Evolutionary conservation across 345 rosid species (phyloP).

Genomic region (Eucalyptus regnans): DNA sequence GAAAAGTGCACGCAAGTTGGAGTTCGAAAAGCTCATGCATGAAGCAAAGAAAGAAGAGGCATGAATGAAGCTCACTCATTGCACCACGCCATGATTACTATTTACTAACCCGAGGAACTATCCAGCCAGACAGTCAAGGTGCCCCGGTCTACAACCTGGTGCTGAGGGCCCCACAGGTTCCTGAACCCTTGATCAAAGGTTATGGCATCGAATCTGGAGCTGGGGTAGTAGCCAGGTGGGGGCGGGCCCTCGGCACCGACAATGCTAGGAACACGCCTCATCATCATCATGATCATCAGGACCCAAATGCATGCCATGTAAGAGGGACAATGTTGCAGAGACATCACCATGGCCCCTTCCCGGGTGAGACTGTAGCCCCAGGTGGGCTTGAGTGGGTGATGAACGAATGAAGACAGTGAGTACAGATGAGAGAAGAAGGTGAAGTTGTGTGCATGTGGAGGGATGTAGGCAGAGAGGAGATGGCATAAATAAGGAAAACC

Average conservation of each 20-base stretch:
- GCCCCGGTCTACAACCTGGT: slow-evolving; percentile 53
- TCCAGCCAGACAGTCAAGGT: slow-evolving; percentile 79
- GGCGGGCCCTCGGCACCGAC: slow-evolving; percentile 40
- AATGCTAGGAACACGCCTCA: slow-evolving; percentile 3
- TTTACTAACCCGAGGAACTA: slow-evolving; percentile 33
- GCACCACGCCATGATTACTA: background rate
- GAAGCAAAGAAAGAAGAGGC: background rate
- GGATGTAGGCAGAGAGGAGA: background rate
- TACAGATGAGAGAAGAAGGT: background rate
- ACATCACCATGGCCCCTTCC: background rate
- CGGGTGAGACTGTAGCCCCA: background rate
- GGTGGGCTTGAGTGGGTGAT: background rate
- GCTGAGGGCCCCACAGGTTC: slow-evolving; percentile 82
- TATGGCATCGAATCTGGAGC: slow-evolving; percentile 31
- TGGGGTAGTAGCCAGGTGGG: slow-evolving; percentile 75
- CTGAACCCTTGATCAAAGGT: slow-evolving; percentile 39
- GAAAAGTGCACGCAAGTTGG: background rate
- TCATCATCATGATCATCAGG: background rate
- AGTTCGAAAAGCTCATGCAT: background rate
- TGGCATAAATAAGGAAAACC: slow-evolving; percentile 22
- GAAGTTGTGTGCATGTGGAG: background rate
- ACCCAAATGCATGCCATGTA: slow-evolving; percentile 29
- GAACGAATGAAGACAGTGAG: background rate
- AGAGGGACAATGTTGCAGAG: background rate
- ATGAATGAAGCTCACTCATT: background rate